phyloP scores from a whole-genome alignment of 2,329 filamentous ascomycete genomes.

The Colletotrichum godetiae region DNA sequence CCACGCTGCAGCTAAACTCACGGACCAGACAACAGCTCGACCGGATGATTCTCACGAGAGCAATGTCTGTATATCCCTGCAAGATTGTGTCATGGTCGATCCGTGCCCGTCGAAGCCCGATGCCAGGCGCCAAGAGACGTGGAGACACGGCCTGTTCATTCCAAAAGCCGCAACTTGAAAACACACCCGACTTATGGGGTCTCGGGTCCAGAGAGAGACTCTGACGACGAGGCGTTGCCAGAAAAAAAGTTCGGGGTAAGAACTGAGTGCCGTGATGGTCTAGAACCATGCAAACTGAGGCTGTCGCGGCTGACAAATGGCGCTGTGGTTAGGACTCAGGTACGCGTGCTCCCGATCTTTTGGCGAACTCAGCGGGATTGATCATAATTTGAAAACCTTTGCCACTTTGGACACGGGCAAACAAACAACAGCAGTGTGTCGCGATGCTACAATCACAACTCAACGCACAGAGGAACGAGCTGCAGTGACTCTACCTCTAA shows the following conservation, averaged over 20 bases:
- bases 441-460: not conserved
- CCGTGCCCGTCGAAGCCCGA: conserved; percentile 10
- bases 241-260: not conserved
- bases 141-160: conserved; percentile 4
- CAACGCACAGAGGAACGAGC: not conserved
- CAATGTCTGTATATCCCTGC: conserved; percentile 13
- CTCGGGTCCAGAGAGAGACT: conserved; percentile 15
- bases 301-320: conserved; percentile 5
- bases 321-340: not conserved
- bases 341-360: not conserved
- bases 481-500: conserved; percentile 15
- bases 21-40: conserved; percentile 2
- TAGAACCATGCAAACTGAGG: conserved; percentile 20
- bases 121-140: conserved; percentile 14
- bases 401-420: conserved; percentile 19
- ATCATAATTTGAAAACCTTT: not conserved
- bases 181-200: conserved; percentile 3
- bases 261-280: conserved; percentile 17
- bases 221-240: conserved; percentile 32
- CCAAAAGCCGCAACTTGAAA: conserved; percentile 1
- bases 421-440: not conserved
- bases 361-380: not conserved
- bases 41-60: conserved; percentile 3
- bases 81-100: conserved; percentile 20
- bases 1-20: conserved; percentile 20